Percentiles rank a stretch among this genome's conserved stretches.
Evolutionary conservation across 345 rosid species (phyloP).

Genomic region (Camelina hispida): DNA sequence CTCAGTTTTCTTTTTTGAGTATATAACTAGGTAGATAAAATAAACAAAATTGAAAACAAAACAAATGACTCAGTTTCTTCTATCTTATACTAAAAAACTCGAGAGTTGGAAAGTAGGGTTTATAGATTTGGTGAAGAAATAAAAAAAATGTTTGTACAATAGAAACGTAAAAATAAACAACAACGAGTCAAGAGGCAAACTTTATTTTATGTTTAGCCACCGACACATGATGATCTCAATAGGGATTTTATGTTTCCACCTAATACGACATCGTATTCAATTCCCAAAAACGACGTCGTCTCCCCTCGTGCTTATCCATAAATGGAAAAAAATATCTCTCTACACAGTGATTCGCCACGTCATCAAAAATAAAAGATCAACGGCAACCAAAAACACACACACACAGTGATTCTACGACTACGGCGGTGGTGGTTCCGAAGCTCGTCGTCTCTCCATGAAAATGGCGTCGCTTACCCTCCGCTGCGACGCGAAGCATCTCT

Average conservation of each 20-base stretch:
- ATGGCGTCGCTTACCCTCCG: conserved; percentile 35
- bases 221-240: conserved; percentile 26
- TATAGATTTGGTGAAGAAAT: not conserved
- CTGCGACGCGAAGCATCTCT: conserved; percentile 4
- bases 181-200: not conserved
- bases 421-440: conserved; percentile 18
- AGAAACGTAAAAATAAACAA: not conserved
- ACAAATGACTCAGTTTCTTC: no score
- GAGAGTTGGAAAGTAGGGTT: not conserved
- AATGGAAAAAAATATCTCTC: conserved; percentile 8
- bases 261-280: conserved; percentile 39
- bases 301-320: conserved; percentile 25
- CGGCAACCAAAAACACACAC: not conserved
- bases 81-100: not conserved
- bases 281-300: conserved; percentile 5
- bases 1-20: no score
- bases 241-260: conserved; percentile 23
- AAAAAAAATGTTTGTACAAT: conserved; percentile 1
- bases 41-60: no score
- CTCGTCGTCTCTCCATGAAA: conserved; percentile 18
- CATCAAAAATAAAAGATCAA: conserved; percentile 7
- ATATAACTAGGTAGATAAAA: no score
- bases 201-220: conserved; percentile 10
- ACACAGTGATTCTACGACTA: conserved; percentile 3
- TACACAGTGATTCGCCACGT: conserved; percentile 25